phyloP scores from a whole-genome alignment of 768 basidiomycete genomes.

The Tephrocybe sp. region DNA sequence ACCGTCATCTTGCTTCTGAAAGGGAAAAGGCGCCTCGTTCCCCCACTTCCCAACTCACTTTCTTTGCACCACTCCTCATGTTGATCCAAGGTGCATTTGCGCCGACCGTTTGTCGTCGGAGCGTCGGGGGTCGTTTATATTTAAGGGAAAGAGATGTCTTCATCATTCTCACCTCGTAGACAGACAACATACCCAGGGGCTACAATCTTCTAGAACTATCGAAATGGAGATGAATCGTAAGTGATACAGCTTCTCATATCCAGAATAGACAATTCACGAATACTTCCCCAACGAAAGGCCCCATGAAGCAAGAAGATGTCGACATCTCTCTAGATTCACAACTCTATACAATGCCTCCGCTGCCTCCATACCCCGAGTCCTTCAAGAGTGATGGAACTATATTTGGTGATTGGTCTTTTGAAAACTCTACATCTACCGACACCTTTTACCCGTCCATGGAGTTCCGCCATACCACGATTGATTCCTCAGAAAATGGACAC shows the following conservation, averaged over 20 bases:
- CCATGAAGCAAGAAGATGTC: conserved; percentile 11
- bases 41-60: conserved; percentile 16
- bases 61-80: conserved; percentile 24
- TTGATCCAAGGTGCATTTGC: conserved; percentile 19
- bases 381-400: not conserved
- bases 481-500: not conserved
- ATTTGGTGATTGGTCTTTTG: conserved; percentile 10
- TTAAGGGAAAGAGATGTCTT: conserved; percentile 15
- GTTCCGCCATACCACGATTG: not conserved
- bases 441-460: not conserved
- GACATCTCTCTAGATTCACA: not conserved
- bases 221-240: conserved; percentile 12
- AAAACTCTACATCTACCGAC: not conserved
- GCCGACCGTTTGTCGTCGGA: conserved; percentile 14
- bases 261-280: not conserved
- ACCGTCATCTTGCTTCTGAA: conserved; percentile 17
- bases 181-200: conserved; percentile 1
- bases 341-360: conserved; percentile 1
- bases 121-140: conserved; percentile 18
- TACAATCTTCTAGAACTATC: not conserved
- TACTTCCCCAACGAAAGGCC: not conserved
- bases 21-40: conserved; percentile 23
- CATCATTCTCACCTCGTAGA: not conserved
- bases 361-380: conserved; percentile 4
- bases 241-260: not conserved